Conservation (phyloP, 257 asterid genomes). For the Nicotiana tomentosiformis region DNA sequence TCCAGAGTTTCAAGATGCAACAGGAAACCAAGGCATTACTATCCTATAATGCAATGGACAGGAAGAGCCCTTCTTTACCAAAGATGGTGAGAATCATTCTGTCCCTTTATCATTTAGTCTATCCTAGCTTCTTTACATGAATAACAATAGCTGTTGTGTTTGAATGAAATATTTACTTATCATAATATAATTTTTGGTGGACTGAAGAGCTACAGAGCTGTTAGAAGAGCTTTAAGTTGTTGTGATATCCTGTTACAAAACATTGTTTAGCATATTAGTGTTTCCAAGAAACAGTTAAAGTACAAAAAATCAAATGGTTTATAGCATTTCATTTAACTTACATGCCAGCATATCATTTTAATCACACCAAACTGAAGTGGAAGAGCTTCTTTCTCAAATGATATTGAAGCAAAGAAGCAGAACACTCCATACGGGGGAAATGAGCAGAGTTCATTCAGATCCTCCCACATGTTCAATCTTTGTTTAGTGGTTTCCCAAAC, state of each 20-base stretch:
- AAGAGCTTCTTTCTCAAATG: neutral
- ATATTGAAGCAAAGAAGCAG: neutral
- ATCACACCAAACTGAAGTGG: neutral
- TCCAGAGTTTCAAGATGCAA: slow-evolving; percentile 40
- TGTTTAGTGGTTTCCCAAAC: neutral
- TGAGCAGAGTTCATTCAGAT: neutral
- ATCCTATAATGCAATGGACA: slow-evolving; percentile 18
- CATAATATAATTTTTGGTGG: neutral
- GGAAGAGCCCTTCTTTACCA: slow-evolving; percentile 6
- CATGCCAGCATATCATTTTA: neutral
- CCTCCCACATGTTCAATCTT: neutral
- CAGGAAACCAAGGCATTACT: slow-evolving; percentile 27
- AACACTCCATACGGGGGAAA: neutral
- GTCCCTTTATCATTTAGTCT: neutral
- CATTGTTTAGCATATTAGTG: neutral
- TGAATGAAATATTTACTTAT: neutral
- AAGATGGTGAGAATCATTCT: slow-evolving; percentile 21
- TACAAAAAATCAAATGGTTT: neutral
- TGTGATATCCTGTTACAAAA: neutral
- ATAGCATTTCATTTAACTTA: neutral
- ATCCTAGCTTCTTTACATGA: neutral
- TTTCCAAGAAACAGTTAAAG: neutral
- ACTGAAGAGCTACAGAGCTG: neutral
- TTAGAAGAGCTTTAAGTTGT: neutral
- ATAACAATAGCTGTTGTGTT: neutral